Evolutionary conservation across 23 red algal species (phyloP).

Genomic region (Gracilaria domingensis): DNA sequence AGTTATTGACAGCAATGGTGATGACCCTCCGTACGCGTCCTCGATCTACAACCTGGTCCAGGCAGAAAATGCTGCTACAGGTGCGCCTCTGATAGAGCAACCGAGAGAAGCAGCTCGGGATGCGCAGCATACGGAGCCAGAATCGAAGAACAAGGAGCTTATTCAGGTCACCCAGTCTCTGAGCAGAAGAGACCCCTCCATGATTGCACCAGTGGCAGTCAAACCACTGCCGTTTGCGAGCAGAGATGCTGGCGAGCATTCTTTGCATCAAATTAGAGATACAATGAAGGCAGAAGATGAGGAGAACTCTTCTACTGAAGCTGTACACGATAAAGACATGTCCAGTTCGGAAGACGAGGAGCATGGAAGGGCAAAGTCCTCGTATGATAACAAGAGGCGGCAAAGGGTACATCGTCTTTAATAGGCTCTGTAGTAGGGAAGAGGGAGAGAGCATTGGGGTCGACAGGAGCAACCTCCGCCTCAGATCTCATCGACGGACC

Average conservation of each 20-base stretch:
- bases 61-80: no score
- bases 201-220: not conserved
- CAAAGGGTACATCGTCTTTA: not conserved
- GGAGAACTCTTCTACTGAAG: constrained; percentile 12
- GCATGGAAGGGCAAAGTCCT: not conserved
- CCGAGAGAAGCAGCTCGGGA: not conserved
- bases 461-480: not conserved
- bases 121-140: not conserved
- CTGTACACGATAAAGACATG: constrained; percentile 2
- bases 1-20: not conserved
- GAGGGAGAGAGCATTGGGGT: not conserved
- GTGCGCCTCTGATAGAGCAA: not conserved
- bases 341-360: not conserved
- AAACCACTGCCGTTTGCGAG: not conserved
- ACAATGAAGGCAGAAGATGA: not conserved
- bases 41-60: not conserved
- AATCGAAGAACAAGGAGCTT: not conserved
- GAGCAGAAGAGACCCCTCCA: not conserved
- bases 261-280: not conserved
- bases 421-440: constrained; percentile 8
- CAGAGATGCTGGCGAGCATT: no score
- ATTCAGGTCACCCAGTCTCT: not conserved
- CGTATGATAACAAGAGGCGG: not conserved
- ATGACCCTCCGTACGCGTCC: not conserved
- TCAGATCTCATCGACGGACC: constrained; percentile 17